Evolutionary conservation across 371 early-diverging fungal species (phyloP).

Genomic region (Rhizomucor miehei): DNA sequence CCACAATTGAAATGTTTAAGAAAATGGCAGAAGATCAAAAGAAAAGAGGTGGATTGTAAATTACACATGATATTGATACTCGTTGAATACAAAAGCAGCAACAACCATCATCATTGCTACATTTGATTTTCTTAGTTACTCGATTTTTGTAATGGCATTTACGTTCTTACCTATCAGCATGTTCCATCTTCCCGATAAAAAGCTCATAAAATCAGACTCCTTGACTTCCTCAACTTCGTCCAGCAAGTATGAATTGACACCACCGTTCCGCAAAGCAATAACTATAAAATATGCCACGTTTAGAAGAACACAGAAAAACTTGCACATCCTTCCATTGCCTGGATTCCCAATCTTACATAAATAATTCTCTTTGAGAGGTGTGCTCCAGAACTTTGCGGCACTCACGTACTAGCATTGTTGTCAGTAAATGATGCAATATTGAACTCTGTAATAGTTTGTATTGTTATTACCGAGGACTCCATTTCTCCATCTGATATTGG

Average conservation of each 20-base stretch:
- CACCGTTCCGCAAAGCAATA: conserved; percentile 12
- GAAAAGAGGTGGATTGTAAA: conserved; percentile 13
- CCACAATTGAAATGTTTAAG: conserved; percentile 68
- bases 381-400: conserved; percentile 5
- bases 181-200: conserved; percentile 8
- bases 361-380: background rate
- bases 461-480: conserved; percentile 6
- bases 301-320: no score
- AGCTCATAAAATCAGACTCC: conserved; percentile 7
- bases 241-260: conserved; percentile 10
- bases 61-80: conserved; percentile 1
- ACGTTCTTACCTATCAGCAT: conserved; percentile 10
- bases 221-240: conserved; percentile 7
- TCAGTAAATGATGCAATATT: background rate
- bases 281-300: conserved; percentile 10
- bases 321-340: background rate
- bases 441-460: no score
- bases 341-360: conserved; percentile 2
- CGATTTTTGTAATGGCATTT: background rate
- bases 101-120: conserved; percentile 10
- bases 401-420: background rate
- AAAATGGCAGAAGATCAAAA: conserved; percentile 60
- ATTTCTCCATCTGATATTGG: conserved; percentile 4
- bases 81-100: conserved; percentile 6
- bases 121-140: background rate